These are phyloP conservation scores for Urostyla sp. DNA, from an alignment of 73 alveolate species.

Conservation along the genomic window DNA sequence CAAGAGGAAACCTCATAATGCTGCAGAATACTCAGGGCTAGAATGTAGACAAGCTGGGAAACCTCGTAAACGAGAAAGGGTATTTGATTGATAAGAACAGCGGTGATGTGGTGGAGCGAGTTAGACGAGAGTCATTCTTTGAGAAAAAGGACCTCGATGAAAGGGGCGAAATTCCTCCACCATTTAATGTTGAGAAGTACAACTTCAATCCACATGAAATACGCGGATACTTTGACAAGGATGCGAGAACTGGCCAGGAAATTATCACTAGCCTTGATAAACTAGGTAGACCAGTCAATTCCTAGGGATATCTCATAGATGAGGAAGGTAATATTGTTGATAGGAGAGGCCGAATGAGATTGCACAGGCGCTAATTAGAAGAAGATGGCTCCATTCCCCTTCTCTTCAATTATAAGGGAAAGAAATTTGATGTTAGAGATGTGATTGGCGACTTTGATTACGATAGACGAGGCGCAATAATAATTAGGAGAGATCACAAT, in stretches of 20 bases:
- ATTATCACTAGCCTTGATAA: constrained; percentile 27
- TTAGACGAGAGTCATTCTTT: constrained; percentile 45
- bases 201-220: constrained; percentile 63
- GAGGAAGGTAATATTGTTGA: constrained; percentile 34
- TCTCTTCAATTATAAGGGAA: constrained; percentile 56
- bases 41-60: constrained; percentile 62
- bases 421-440: constrained; percentile 54
- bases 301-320: constrained; percentile 46
- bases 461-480: constrained; percentile 57
- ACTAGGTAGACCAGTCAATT: constrained; percentile 45
- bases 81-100: constrained; percentile 55
- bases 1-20: constrained; percentile 54
- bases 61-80: constrained; percentile 53
- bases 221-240: constrained; percentile 60
- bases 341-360: constrained; percentile 42
- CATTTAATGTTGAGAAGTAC: constrained; percentile 57
- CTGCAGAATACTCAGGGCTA: constrained; percentile 49
- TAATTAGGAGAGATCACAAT: constrained; percentile 52
- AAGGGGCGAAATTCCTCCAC: constrained; percentile 64
- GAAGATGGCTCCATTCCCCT: constrained; percentile 22
- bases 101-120: constrained; percentile 64
- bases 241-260: constrained; percentile 11
- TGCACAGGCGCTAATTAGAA: constrained; percentile 14
- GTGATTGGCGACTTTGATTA: constrained; percentile 59
- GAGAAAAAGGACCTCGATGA: constrained; percentile 49